A percentile compares a stretch with the other conserved stretches of the same genome.
Evolutionary conservation across 441 rosid species (phyloP).

Genomic region (Cnidoscolus chayamansa): DNA sequence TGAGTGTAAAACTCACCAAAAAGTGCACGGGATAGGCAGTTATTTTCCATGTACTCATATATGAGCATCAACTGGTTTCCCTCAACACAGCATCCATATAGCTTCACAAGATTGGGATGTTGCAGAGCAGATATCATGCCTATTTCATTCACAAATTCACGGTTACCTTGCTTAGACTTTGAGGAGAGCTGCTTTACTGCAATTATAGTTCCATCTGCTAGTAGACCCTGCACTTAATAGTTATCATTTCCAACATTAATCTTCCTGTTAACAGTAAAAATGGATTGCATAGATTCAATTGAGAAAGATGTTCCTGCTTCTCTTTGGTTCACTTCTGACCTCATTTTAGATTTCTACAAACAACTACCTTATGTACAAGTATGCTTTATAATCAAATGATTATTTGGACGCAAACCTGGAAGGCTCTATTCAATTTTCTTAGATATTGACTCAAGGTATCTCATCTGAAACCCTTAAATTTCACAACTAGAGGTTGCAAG

Average conservation of each 20-base stretch:
- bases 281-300: background rate
- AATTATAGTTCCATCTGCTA: slow-evolving; percentile 64
- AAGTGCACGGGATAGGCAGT: slow-evolving; percentile 71
- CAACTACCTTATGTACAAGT: background rate
- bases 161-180: slow-evolving; percentile 72
- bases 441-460: background rate
- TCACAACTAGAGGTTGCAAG: background rate
- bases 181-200: slow-evolving; percentile 76
- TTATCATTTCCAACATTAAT: slow-evolving; percentile 10
- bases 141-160: slow-evolving; percentile 59
- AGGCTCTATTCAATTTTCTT: background rate
- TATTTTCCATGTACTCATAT: slow-evolving; percentile 74
- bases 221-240: slow-evolving; percentile 45
- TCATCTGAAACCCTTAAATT: background rate
- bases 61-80: slow-evolving; percentile 66
- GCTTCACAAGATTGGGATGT: slow-evolving; percentile 88
- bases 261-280: background rate
- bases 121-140: slow-evolving; percentile 89
- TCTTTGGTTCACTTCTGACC: background rate
- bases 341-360: background rate
- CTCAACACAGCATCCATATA: slow-evolving; percentile 82
- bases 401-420: background rate
- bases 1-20: slow-evolving; percentile 47
- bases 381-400: background rate
- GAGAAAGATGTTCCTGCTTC: background rate